phyloP scores from a whole-genome alignment of 176 grass and related monocot species.

The Avena eriantha region DNA sequence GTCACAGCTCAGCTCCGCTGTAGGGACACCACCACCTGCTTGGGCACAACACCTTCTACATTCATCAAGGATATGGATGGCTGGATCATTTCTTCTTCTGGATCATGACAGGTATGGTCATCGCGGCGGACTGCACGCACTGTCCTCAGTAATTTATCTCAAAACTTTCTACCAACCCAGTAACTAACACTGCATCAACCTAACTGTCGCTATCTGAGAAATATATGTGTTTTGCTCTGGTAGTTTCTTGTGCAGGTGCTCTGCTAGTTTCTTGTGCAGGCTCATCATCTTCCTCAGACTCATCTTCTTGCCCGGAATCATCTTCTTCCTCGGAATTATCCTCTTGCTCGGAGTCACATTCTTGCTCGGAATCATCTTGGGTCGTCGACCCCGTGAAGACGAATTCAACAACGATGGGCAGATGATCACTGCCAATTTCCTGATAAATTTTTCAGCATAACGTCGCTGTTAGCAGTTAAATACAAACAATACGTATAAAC shows the following conservation, averaged over 20 bases:
- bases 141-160: slow-evolving; percentile 6
- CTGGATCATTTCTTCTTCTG: background rate
- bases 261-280: background rate
- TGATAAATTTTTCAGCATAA: slow-evolving; percentile 34
- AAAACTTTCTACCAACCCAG: slow-evolving; percentile 8
- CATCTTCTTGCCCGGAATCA: slow-evolving; percentile 18
- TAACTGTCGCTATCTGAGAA: slow-evolving; percentile 20
- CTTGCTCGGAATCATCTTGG: slow-evolving; percentile 11
- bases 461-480: background rate
- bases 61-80: background rate
- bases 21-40: background rate
- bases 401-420: slow-evolving; percentile 83
- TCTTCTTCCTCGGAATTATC: slow-evolving; percentile 26
- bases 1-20: background rate
- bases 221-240: slow-evolving; percentile 10
- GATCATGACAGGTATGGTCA: background rate
- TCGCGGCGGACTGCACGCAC: background rate
- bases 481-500: background rate
- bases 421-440: slow-evolving; percentile 90
- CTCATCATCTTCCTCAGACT: background rate
- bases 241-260: background rate
- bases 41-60: background rate
- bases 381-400: slow-evolving; percentile 45
- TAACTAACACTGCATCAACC: slow-evolving; percentile 19
- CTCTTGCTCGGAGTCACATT: slow-evolving; percentile 28